Evolutionary conservation across 495 filamentous ascomycete genomes (phyloP).

Genomic region (Penicillium tannophilum): DNA sequence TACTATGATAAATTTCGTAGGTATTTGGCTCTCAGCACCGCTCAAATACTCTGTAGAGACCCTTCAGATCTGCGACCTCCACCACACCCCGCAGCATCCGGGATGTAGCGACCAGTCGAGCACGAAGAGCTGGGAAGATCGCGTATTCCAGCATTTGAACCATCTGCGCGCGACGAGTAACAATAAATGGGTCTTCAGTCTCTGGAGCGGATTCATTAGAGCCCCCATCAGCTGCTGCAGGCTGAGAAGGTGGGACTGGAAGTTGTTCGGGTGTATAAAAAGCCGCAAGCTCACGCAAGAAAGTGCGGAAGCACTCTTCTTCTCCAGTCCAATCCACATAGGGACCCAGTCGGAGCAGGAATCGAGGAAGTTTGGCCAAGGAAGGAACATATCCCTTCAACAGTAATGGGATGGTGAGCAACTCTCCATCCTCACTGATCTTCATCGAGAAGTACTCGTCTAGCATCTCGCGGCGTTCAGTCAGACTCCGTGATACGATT

Average conservation of each 20-base stretch:
- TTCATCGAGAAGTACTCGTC: slow-evolving; percentile 89
- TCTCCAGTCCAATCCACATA: slow-evolving; percentile 86
- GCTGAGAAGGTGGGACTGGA: slow-evolving; percentile 52
- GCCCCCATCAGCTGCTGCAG: slow-evolving; percentile 17
- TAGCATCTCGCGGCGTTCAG: slow-evolving; percentile 82
- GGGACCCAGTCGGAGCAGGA: slow-evolving; percentile 86
- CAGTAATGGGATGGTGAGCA: slow-evolving; percentile 79
- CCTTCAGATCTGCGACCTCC: slow-evolving; percentile 92
- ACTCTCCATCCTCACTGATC: slow-evolving; percentile 74
- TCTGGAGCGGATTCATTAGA: background rate
- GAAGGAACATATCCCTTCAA: slow-evolving; percentile 86
- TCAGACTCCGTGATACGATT: slow-evolving; percentile 60
- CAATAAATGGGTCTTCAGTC: slow-evolving; percentile 53
- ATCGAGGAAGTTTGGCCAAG: slow-evolving; percentile 83
- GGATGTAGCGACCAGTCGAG: slow-evolving; percentile 81
- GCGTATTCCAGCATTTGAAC: slow-evolving; percentile 74
- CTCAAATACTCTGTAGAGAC: slow-evolving; percentile 96
- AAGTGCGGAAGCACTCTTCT: slow-evolving; percentile 81
- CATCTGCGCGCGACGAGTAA: slow-evolving; percentile 64
- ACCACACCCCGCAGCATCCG: slow-evolving; percentile 75
- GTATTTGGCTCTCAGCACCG: slow-evolving; percentile 64
- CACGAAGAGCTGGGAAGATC: slow-evolving; percentile 86
- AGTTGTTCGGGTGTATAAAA: slow-evolving; percentile 91
- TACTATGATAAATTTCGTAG: background rate
- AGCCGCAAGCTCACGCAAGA: slow-evolving; percentile 82